Base-by-base conservation (phyloP, 371 early-diverging fungal species). In the Saksenaea vasiformis region DNA sequence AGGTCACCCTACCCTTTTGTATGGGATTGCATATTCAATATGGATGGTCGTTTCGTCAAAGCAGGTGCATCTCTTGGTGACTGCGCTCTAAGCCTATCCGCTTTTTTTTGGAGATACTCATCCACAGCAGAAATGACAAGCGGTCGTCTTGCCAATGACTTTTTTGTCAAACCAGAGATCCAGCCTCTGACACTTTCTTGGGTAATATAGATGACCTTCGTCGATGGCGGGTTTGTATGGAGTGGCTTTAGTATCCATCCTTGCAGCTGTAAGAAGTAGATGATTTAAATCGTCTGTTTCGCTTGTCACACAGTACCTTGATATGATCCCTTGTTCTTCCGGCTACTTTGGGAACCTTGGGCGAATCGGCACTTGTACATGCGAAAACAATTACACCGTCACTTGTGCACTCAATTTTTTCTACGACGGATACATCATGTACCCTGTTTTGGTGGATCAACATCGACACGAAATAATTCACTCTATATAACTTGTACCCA, bases 191-290 rank as follows among this genome's bases (percentile, higher is more conserved):
- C 68, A 55, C 56, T 70, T 63, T 79, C 79, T 62, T 79, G 76
- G 19, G 80, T 76, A 34, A 77, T 73, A 73, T 83, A 90, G 7
- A 81, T 86, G 19, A 90, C 79, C 64, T 84, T 79, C 26, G 88
- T 90, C 22, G 86, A 79, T 4, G 79, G 79, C 1, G 88, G 88
- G 36, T 72, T 67, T 8, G 80, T 81, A 14, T 72, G 78, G 14
- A 85, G 55, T 37, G 85, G 85, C 44, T 84, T 77, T 34, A 88
- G 62, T 31, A 90, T 74, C 89, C 89, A 90, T 17, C 89, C 91
- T 69, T 82, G 82, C 27, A 78, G 53, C 73, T 72, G 55, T 28
- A 43, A 60, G 10, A 57, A 54, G 36, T 31, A 41, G 26, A 19
- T 63, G 43, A 36, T 26, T n/a, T 60, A 47, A 41, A 62, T 47